Evolutionary conservation across 2,329 filamentous ascomycete species (phyloP), one percentile per base, ranked within the genome.

Genomic region (Nigrospora oryzae): DNA sequence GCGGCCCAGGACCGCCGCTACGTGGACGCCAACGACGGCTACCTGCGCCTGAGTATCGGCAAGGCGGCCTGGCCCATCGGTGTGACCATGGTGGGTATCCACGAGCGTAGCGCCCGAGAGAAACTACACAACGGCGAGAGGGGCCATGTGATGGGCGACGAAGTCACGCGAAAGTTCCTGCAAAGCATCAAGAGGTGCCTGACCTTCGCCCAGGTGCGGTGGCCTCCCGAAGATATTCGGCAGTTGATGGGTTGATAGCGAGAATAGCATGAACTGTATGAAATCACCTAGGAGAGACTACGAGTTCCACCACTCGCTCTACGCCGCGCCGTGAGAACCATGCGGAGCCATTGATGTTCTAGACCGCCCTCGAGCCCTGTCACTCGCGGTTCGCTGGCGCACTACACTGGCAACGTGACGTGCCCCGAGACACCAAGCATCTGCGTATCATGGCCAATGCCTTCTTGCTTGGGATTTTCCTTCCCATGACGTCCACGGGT

Each of bases 11-110:
- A 89, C 60, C 79, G 89, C 48, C 81, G 88, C 51, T 98, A 98
- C 60, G 91, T 98, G 39, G 87, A 96, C 66, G 93, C 93, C 32
- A 97, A 97, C 61, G 88, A 98, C 62, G 90, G 89, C 0, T 98
- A 98, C 64, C 71, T 98, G 49, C 77, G 88, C 43, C 73, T 98
- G 44, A 95, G 88, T 62, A 98, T 98, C 59, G 89, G 89, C 52
- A 95, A 95, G 69, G 90, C 89, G 54, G 93, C 93, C 14, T 98
- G 93, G 93, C 93, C 93, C 19, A 98, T 98, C 59, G 93, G 93
- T 67, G 93, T 98, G 35, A 98, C 93, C 63, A 98, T 97, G 93
- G 93, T 98, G 59, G 93, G 93, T 73, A 98, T 98, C 56, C 93
- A 98, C 77, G 93, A 97, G 73, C 82, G 93, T 60, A 93, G 86